phyloP scores from a whole-genome alignment of 1,139 yeast genomes.

The Pichia inconspicua region DNA sequence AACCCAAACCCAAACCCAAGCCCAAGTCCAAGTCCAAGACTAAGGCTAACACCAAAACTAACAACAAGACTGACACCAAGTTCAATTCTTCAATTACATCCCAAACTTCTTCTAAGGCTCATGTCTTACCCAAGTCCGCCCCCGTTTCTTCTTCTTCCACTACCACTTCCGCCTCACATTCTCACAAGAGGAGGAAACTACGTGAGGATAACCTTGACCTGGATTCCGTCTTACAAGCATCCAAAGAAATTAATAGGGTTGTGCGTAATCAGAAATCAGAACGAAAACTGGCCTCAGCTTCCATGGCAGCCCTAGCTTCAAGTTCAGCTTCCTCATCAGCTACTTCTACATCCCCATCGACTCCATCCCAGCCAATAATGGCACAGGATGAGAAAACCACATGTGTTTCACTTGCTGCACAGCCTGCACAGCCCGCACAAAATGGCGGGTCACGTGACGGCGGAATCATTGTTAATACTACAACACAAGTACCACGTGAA shows the following conservation, averaged over 20 bases:
- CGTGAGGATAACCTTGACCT: background rate
- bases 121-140: background rate
- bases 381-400: no score
- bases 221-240: background rate
- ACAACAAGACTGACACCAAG: no score
- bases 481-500: no score
- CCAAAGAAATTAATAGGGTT: background rate
- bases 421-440: background rate
- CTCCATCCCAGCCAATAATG: background rate
- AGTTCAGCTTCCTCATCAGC: background rate
- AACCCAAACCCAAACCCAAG: no score
- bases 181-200: background rate
- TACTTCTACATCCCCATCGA: background rate
- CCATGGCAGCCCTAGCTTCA: background rate
- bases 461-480: no score
- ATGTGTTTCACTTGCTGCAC: background rate
- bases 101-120: background rate
- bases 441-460: background rate
- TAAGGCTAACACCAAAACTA: no score
- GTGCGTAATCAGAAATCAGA: background rate
- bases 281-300: background rate
- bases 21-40: no score
- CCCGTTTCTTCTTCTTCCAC: no score
- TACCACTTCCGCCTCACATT: background rate
- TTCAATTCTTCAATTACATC: no score